Conservation (phyloP, 495 filamentous ascomycete species). For the Bathelium albidoporum region DNA sequence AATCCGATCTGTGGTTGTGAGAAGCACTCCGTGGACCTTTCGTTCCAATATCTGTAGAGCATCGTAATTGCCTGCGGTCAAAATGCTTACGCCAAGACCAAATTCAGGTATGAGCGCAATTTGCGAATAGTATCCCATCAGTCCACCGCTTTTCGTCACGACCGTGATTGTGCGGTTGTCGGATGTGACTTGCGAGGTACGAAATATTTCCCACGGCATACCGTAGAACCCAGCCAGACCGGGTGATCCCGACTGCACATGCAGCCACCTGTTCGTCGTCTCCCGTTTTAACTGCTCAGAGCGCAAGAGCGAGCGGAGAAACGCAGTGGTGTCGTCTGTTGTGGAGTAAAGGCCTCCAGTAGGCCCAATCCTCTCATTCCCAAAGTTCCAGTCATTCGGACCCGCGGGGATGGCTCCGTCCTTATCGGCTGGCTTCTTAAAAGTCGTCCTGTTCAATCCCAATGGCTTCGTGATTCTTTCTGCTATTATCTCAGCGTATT, state of each 20-base stretch:
- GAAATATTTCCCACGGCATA: conserved; percentile 32
- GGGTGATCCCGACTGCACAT: conserved; percentile 18
- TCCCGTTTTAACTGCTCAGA: neutral
- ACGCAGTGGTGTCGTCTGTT: conserved; percentile 23
- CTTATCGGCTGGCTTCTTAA: conserved; percentile 22
- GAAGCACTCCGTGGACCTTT: conserved; percentile 18
- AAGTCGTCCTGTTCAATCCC: conserved; percentile 20
- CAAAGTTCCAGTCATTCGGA: conserved; percentile 26
- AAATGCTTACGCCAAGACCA: conserved; percentile 27
- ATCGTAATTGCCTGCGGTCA: conserved; percentile 17
- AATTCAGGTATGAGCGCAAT: conserved; percentile 27
- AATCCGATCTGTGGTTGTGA: conserved; percentile 23
- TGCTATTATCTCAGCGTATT: conserved; percentile 24
- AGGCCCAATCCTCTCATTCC: conserved; percentile 23
- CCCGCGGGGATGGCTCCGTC: conserved; percentile 26
- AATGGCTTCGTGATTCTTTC: conserved; percentile 27
- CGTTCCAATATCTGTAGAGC: conserved; percentile 17
- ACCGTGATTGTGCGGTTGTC: conserved; percentile 24
- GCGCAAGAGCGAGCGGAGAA: conserved; percentile 23
- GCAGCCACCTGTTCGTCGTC: conserved; percentile 27
- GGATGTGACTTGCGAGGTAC: conserved; percentile 20
- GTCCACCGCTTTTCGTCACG: conserved; percentile 26
- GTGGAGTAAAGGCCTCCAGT: conserved; percentile 30
- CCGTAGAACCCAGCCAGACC: conserved; percentile 26
- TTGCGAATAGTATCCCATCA: conserved; percentile 23